Evolutionary conservation across 1,139 yeast genomes (phyloP), one percentile per base, ranked within the genome.

Genomic region (Cylindricascospora bacillispora): DNA sequence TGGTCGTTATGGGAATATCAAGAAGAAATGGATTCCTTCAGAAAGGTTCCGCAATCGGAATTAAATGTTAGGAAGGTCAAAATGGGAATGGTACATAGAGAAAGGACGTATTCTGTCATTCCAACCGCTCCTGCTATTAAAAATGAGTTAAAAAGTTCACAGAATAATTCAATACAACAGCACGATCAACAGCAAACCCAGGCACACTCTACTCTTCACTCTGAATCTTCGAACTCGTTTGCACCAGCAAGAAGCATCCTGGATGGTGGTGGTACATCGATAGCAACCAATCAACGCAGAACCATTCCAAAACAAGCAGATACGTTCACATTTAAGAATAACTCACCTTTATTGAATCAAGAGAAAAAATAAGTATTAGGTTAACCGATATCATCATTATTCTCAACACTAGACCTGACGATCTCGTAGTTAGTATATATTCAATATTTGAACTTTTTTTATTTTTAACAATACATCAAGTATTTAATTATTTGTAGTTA

Each of bases 1-100:
- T 86, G 93, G 79, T 69, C 82, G 13, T 65, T 85, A 57, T 86
- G 77, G 55, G 93, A 83, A 52, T 86, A 79, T 54, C 79, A 81
- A 45, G 95, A 83, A 43, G 60, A 60, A 5, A 57, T 67, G 18
- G 89, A 85, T 54, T 75, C 83, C 78, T 86, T 86, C 56, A 69
- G 63, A 32, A 71, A 78, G 43, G 77, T 82, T 5, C 73, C 77
- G 32, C 76, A 82, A 9, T 76, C 74, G 23, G 73, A 69, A 37
- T 62, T 74, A 43, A 57, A 59, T 34, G 55, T 61, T 13, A 60
- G 53, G 22, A 65, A 58, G 34, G 67, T 65, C 4, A 67, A 69
- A 42, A 75, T 76, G 20, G 82, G 81, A 0, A 72, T 77, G 11
- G 65, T 71, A 0, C 74, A 66, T 45, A 65, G 67, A 40, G 82